Evolutionary conservation across 257 asterid species (phyloP).

Genomic region (Coffea canephora): DNA sequence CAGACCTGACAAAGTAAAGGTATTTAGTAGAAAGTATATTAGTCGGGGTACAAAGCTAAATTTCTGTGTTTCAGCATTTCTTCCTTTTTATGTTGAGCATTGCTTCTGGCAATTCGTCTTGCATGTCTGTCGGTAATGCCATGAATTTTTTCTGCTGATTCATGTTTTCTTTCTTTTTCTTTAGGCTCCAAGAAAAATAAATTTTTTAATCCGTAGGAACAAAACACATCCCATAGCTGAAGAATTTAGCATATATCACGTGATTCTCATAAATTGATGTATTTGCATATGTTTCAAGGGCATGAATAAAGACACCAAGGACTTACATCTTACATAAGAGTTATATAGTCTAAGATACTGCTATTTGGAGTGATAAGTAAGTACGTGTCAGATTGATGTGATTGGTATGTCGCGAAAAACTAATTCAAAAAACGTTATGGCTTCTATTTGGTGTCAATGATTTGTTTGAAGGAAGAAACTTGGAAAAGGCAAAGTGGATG

Average conservation of each 20-base stretch:
- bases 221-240: neutral
- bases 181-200: neutral
- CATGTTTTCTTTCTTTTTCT: neutral
- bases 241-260: neutral
- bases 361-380: no score
- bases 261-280: neutral
- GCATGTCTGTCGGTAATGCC: no score
- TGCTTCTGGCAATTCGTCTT: neutral
- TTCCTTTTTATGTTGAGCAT: neutral
- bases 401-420: neutral
- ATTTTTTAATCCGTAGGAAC: neutral
- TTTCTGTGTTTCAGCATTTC: neutral
- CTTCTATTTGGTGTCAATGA: neutral
- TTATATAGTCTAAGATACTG: no score
- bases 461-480: neutral
- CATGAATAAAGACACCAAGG: no score
- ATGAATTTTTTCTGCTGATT: neutral
- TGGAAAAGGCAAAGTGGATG: neutral
- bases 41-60: slow-evolving; percentile 1
- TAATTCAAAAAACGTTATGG: no score
- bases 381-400: neutral
- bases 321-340: no score
- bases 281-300: neutral
- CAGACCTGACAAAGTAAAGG: slow-evolving; percentile 95
- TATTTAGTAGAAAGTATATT: slow-evolving; percentile 23